A percentile compares a stretch with the other conserved stretches of the same genome.
These are phyloP conservation scores for Acanthamoeba divionensis DNA, from an alignment of 208 protist genomes.

Conservation along the genomic window DNA sequence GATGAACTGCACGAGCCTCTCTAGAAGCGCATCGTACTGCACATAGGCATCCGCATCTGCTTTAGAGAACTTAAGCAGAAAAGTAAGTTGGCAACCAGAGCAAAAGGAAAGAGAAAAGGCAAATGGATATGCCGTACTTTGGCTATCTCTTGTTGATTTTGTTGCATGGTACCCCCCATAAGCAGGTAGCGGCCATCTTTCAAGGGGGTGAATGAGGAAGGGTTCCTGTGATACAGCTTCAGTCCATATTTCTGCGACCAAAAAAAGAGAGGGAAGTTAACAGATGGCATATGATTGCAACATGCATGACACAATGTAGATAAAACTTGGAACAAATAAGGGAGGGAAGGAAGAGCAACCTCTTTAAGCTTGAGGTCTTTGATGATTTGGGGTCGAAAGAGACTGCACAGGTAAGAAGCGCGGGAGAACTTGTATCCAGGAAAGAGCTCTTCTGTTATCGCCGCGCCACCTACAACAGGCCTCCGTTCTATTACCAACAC, in stretches of 20 bases:
- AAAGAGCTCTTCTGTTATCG: constrained; percentile 73
- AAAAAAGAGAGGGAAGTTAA: not conserved
- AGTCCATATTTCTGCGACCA: constrained; percentile 53
- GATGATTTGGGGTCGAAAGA: constrained; percentile 69
- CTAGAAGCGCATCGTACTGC: constrained; percentile 62
- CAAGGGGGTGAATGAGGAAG: constrained; percentile 70
- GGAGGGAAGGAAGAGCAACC: not conserved
- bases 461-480: constrained; percentile 66
- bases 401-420: constrained; percentile 72
- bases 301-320: not conserved
- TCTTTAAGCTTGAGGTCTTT: constrained; percentile 70
- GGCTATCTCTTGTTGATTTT: constrained; percentile 52
- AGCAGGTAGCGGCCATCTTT: constrained; percentile 63
- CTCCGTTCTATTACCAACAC: constrained; percentile 27
- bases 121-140: not conserved
- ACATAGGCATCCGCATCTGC: constrained; percentile 65
- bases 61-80: constrained; percentile 59
- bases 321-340: not conserved
- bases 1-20: constrained; percentile 17
- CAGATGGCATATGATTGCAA: not conserved
- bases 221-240: constrained; percentile 60
- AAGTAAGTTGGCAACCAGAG: not conserved
- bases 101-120: not conserved
- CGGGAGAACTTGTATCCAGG: constrained; percentile 78
- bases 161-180: constrained; percentile 53